These are phyloP conservation scores for Rhododendron mucronatum DNA, from an alignment of 148 eudicot genomes.

Conservation along the genomic window DNA sequence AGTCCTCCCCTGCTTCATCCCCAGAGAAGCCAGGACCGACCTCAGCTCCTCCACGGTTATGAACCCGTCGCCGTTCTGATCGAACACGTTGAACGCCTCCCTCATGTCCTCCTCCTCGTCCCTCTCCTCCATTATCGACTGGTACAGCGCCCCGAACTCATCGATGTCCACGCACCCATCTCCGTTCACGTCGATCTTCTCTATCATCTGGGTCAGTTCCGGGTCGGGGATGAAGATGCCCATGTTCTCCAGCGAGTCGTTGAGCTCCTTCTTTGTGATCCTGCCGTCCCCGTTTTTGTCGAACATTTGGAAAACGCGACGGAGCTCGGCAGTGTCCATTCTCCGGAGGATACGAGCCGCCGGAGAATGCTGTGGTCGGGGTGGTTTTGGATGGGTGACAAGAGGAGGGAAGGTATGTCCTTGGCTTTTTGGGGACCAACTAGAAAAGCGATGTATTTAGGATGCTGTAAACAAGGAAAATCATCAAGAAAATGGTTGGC, in stretches of 20 bases:
- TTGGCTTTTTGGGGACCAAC: slow-evolving; percentile 28
- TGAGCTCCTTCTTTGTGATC: slow-evolving; percentile 49
- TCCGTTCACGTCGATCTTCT: slow-evolving; percentile 46
- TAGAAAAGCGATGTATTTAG: slow-evolving; percentile 11
- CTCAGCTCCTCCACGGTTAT: slow-evolving; percentile 67
- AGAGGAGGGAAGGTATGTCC: slow-evolving; percentile 19
- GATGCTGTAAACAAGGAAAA: slow-evolving; percentile 16
- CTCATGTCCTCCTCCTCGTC: slow-evolving; percentile 61
- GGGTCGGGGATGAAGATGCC: slow-evolving; percentile 47
- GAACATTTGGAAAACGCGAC: slow-evolving; percentile 53
- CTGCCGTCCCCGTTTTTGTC: slow-evolving; percentile 59
- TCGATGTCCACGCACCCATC: slow-evolving; percentile 10
- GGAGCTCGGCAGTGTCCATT: slow-evolving; percentile 47
- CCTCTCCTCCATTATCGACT: slow-evolving; percentile 28
- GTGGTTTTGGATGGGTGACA: slow-evolving; percentile 2
- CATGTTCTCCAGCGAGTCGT: slow-evolving; percentile 37
- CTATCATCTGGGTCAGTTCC: slow-evolving; percentile 46
- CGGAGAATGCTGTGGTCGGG: not conserved
- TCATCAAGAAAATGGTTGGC: slow-evolving; percentile 19
- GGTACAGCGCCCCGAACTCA: slow-evolving; percentile 21
- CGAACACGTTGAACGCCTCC: slow-evolving; percentile 76
- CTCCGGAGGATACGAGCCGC: not conserved
- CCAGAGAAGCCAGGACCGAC: slow-evolving; percentile 47
- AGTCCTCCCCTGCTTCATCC: slow-evolving; percentile 49
- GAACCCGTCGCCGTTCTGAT: slow-evolving; percentile 66